Evolutionary conservation across 441 rosid genomes (phyloP).

Genomic region (Kokia cookei): DNA sequence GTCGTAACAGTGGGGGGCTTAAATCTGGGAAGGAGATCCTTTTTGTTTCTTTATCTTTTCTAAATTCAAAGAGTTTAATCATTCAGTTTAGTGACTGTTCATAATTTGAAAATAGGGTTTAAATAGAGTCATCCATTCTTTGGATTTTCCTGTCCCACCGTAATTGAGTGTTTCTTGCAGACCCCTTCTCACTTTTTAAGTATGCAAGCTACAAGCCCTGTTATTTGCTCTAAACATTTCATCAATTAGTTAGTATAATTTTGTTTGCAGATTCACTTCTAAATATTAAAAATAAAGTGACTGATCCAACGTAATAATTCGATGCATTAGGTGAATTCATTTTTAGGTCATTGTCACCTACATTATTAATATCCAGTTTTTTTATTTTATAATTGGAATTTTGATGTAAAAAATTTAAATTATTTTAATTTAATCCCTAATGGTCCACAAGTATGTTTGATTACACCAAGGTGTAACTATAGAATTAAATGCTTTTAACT

Average conservation of each 20-base stretch:
- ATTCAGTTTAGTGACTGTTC: background rate
- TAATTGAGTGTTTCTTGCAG: conserved; percentile 2
- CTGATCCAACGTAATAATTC: background rate
- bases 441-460: background rate
- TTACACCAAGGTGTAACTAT: background rate
- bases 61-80: background rate
- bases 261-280: background rate
- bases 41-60: background rate
- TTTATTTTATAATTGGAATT: too few species aligned
- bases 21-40: background rate
- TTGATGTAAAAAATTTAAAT: too few species aligned
- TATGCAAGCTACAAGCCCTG: background rate
- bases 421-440: too few species aligned
- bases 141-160: conserved; percentile 14
- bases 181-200: background rate
- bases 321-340: background rate
- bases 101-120: background rate
- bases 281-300: background rate
- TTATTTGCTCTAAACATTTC: background rate
- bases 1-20: background rate
- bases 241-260: background rate
- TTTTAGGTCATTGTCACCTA: background rate
- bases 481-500: background rate
- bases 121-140: background rate
- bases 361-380: background rate